Evolutionary conservation across 2,329 filamentous ascomycete genomes (phyloP), one percentile per base, ranked within the genome.

Genomic region (Diaporthe citriasiana): DNA sequence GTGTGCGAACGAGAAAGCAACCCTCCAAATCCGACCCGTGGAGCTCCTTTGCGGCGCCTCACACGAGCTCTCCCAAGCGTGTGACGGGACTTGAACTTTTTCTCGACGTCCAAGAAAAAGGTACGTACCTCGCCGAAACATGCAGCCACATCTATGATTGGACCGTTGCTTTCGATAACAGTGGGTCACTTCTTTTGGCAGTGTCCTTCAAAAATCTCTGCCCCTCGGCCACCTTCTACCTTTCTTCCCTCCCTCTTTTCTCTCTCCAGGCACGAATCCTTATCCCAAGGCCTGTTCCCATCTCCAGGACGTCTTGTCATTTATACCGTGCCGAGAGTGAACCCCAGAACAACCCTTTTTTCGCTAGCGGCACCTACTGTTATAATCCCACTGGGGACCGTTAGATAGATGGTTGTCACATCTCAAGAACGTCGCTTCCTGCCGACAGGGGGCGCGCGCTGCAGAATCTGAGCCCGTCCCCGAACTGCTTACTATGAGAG

Each of bases 381-480:
- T 85, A 78, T 78, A 82, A 83, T 83, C 82, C 85, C 83, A 91
- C 94, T 94, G 93, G 93, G 89, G 90, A 92, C 93, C 89, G 95
- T 96, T 98, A 97, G 95, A 98, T 98, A 97, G 95, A 90, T 91
- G 91, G 92, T 95, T 94, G 93, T 89, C 84, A 97, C 94, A 98
- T 89, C 57, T 40, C 65, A 70, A 22, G 57, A 22, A 59, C 70
- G 35, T 45, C 51, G 47, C 47, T 38, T 51, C 22, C 35, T 38
- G 40, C 59, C 51, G 33, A 50, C 51, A 40, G 35, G 38, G 47
- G 30, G 42, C 59, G 55, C n/a, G 50, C 19, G 42, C 71, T 70
- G 70, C 70, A 53, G 38, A 30, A 45, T 35, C 70, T 45, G 38
- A 63, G 53, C 53, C 65, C 33, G 45, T n/a, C 63, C 60, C 59